Evolutionary conservation across 1,139 yeast species (phyloP), one percentile per base, ranked within the genome.

Genomic region (Kazachstania sp.): DNA sequence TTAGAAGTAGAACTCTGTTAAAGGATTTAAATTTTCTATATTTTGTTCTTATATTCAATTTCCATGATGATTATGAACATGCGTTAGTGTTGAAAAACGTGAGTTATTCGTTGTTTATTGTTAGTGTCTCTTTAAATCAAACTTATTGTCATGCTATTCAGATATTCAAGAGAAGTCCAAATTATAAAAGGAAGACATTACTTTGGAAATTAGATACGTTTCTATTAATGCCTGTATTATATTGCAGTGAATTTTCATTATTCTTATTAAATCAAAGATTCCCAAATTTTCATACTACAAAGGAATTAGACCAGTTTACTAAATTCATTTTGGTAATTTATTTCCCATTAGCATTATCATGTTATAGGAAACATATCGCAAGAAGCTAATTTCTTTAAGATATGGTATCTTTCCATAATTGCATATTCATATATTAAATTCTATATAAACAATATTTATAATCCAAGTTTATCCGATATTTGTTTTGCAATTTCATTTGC

Each of bases 181-280:
- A 70, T 73, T 9, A 63, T 69, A 51, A 62, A 71, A 11, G 64
- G 61, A 32, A 63, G 73, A 13, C 73, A 68, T 18, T 51, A 47
- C 54, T 72, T 35, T 71, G 75, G 57, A 71, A 68, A 52, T 58
- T 72, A 45, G 66, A 69, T 47, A 70, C 68, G 53, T 71, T 68
- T 50, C 20, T 77, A 4, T 63, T 74, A 13, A 70, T 72, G 54
- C 84, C 85, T 0, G 26, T 73, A 4, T 61, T 74, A 2, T 60
- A 73, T 20, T 52, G 68, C 1, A 69, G 80, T 39, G 86, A 81
- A 59, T 72, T 79, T 67, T 64, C 71, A n/a, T 61, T 79, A 49
- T 56, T 77, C 9, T 73, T 81, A 51, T 65, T 80, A 49, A 71
- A 79, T 48, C 65, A 78, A 45, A 73, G 70, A 36, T 71, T 71